Base-by-base conservation (phyloP, 768 basidiomycete genomes). In the Rhodotorula babjevae region DNA sequence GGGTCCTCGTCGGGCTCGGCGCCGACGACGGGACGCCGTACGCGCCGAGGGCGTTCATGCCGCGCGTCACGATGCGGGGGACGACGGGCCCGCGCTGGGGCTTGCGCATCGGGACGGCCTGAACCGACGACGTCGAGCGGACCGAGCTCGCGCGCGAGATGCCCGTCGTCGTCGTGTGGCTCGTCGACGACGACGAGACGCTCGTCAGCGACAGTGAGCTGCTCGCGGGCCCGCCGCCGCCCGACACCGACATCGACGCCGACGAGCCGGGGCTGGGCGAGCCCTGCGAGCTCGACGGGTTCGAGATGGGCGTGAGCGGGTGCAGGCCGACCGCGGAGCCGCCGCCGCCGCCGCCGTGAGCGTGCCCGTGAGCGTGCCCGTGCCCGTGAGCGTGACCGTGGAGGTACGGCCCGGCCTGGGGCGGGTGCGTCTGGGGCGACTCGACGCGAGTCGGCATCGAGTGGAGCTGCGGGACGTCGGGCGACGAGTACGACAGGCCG, bases 101-200 rank as follows among this genome's bases (percentile, higher is more conserved):
- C 33, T 69, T 76, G 29, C 68, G 62, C 46, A 76, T 72, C n/a
- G 75, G 75, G 14, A 76, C 75, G 0, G 75, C 75, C 33, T 76
- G 75, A 12, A 76, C 75, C 12, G 68, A 69, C 40, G 64, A 68
- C 19, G 75, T 76, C 33, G 60, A 63, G 18, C 71, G 61, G 49
- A 57, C 60, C 11, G 65, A 67, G 19, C 58, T 61, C 18, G 67
- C 67, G 27, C 75, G 65, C 16, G 61, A 64, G 59, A 76, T 65
- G 33, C 66, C 66, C 33, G 67, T 63, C 14, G 63, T 47, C 25
- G 66, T 59, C 31, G 61, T 58, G 42, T 67, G 46, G 27, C 58
- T 31, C 9, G 55, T 59, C 44, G 62, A 64, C n/a, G 60, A 15
- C 44, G 60, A 61, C 36, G 40, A 42, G n/a, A 61, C 29, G 40